Evolutionary conservation across 768 basidiomycete genomes (phyloP), one percentile per base, ranked within the genome.

Genomic region (Boletellus ananas): DNA sequence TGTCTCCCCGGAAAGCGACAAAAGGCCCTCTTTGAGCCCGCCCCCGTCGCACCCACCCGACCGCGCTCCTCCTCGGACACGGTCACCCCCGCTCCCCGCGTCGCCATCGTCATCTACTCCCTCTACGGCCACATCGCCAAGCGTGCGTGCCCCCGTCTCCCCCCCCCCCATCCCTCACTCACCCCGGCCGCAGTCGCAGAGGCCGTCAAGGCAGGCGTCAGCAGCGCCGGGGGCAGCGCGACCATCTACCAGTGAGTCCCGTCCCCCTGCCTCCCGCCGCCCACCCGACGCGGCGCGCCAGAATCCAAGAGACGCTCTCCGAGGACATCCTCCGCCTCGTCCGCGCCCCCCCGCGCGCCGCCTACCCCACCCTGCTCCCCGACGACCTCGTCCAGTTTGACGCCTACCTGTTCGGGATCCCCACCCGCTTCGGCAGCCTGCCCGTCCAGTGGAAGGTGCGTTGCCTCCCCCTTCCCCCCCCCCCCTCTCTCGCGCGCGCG

Each of bases 271-370:
- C 18, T 14, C 1, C 2, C 14, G 18, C 21, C 6, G 13, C 38
- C 4, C 33, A 10, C 13, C 33, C 8, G 13, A 47, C 44, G 29
- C 35, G 11, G 55, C 13, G 4, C 27, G 7, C 1, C 8, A 90
- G 87, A 65, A 79, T 94, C 55, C 72, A 87, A 50, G 93, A 95
- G 71, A 95, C 90, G 16, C 84, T 95, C 49, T 68, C 85, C 3
- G 67, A 78, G 16, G 87, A 90, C 23, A 66, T 94, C 47, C 73
- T 93, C 50, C 67, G 67, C 46, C 78, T 79, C 65, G 79, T 94
- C 78, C 71, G 81, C 59, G 90, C 88, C 1, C 80, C 84, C 5
- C 68, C 85, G 12, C 88, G 86, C 64, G 79, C 82, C 43, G 72
- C 79, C 58, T 90, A 90, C 69, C 63, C 62, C 3, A 25, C 60